phyloP scores from a whole-genome alignment of 2,329 filamentous ascomycete species.

The Verticillium dahliae region DNA sequence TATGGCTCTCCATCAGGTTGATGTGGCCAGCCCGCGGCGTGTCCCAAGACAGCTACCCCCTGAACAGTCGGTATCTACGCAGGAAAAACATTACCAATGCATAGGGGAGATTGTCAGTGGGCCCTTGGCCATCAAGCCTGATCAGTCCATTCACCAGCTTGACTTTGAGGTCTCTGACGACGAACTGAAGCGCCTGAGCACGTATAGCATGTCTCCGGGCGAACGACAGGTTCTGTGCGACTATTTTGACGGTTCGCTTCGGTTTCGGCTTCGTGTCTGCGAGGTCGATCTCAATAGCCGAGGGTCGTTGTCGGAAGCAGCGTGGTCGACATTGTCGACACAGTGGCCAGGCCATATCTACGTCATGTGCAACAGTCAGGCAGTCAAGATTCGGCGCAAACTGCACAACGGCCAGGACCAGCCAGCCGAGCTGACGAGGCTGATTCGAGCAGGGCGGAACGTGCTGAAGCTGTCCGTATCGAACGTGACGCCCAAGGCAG shows the following conservation, averaged over 20 bases:
- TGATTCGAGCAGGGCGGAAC: constrained; percentile 55
- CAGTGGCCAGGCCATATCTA: constrained; percentile 67
- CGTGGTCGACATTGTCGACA: constrained; percentile 60
- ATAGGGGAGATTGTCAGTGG: constrained; percentile 42
- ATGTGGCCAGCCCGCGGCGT: constrained; percentile 40
- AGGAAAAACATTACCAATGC: constrained; percentile 48
- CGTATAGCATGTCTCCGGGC: constrained; percentile 17
- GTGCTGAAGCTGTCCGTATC: constrained; percentile 45
- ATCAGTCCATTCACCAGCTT: constrained; percentile 32
- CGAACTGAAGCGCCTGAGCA: constrained; percentile 17
- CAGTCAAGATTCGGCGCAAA: constrained; percentile 57
- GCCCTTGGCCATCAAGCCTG: constrained; percentile 33
- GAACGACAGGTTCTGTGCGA: constrained; percentile 27
- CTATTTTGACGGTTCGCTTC: constrained; percentile 45
- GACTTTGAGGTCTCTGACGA: constrained; percentile 37
- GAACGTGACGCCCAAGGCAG: constrained; percentile 7
- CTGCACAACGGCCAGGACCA: constrained; percentile 69
- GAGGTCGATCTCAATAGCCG: constrained; percentile 11
- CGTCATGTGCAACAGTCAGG: constrained; percentile 57
- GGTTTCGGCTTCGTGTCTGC: constrained; percentile 66
- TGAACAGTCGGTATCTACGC: constrained; percentile 1
- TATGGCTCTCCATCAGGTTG: constrained; percentile 38
- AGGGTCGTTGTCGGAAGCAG: constrained; percentile 28
- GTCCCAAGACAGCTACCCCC: constrained; percentile 17
- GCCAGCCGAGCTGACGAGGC: constrained; percentile 65